Evolutionary conservation across 805 yeast species (phyloP), one percentile per base, ranked within the genome.

Genomic region (Lipomyces sp.): DNA sequence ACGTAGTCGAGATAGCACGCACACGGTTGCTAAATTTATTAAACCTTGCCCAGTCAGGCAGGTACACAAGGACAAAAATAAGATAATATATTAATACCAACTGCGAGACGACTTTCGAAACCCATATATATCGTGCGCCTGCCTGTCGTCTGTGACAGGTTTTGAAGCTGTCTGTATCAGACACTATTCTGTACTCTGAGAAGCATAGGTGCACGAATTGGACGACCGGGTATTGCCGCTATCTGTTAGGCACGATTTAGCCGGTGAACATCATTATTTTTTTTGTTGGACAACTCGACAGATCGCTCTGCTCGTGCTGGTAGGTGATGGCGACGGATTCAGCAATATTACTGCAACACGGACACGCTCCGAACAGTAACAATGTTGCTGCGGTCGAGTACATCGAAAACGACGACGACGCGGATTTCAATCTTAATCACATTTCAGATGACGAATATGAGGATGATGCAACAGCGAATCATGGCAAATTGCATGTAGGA

Each of bases 371-470:
- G 48, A 51, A 32, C 32, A 51, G 54, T 32, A 24, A 24, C 15
- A 24, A 24, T 10, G 29, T 29, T 32, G 64, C 65, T 4, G 60
- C 60, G 24, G 69, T 67, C 13, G 70, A 67, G 45, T 67, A 67
- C 57, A 32, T 67, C 13, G 70, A 67, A 48, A 68, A 67, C n/a
- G 70, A 67, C 30, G 70, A 64, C 29, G 70, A 67, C 53, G 64
- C 58, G 11, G 70, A 64, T 56, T 66, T 48, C 39, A 63, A 67
- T 35, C 48, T 54, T 18, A 5, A 30, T 10, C 51, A 55, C 11
- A 42, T 11, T 34, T 7, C 57, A n/a, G 59, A 29, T n/a, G 61
- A 53, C 30, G 59, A 64, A 33, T 65, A 48, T 11, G 63, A 45
- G 10, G 62, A 64, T 11, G 57, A 48, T 18, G 60, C 57, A 34